These are phyloP conservation scores for Cyathus striatus DNA, from an alignment of 768 basidiomycete genomes.

Conservation along the genomic window DNA sequence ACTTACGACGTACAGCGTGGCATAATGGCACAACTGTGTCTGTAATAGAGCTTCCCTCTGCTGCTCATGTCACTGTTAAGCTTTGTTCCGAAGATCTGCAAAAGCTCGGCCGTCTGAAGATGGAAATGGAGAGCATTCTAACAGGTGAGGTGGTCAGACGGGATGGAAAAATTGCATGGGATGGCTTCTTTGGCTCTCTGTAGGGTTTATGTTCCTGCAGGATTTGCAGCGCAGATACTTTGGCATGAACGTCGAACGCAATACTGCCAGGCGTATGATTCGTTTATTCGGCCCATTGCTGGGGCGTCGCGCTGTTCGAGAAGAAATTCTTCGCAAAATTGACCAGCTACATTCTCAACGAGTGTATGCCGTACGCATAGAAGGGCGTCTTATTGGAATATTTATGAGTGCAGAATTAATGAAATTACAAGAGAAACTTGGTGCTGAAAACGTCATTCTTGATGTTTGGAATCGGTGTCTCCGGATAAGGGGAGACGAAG, in stretches of 20 bases:
- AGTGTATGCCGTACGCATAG: slow-evolving; percentile 39
- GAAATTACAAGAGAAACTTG: slow-evolving; percentile 43
- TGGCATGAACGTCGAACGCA: slow-evolving; percentile 38
- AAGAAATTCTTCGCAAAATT: slow-evolving; percentile 43
- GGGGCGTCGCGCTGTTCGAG: slow-evolving; percentile 33
- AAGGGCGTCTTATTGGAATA: slow-evolving; percentile 35
- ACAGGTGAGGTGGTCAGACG: slow-evolving; percentile 54
- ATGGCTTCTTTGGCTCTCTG: slow-evolving; percentile 47
- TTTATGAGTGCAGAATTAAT: slow-evolving; percentile 44
- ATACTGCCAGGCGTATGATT: slow-evolving; percentile 36
- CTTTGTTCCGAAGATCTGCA: slow-evolving; percentile 46
- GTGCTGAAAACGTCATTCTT: slow-evolving; percentile 50
- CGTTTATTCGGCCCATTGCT: slow-evolving; percentile 48
- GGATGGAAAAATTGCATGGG: slow-evolving; percentile 57
- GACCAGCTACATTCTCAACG: slow-evolving; percentile 35
- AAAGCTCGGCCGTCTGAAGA: slow-evolving; percentile 51
- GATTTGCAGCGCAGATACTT: slow-evolving; percentile 32
- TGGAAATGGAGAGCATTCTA: slow-evolving; percentile 54
- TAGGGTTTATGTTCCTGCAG: slow-evolving; percentile 40
- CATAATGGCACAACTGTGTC: slow-evolving; percentile 13
- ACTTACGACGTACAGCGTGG: slow-evolving; percentile 26
- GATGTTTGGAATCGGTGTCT: slow-evolving; percentile 39
- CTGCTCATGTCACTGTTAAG: slow-evolving; percentile 30
- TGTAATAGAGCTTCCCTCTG: background rate
- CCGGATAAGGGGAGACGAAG: slow-evolving; percentile 50